A percentile compares a stretch with the other conserved stretches of the same genome.
These are phyloP conservation scores for Aspergillus sp. DNA, from an alignment of 2,329 filamentous ascomycete species.

Conservation along the genomic window DNA sequence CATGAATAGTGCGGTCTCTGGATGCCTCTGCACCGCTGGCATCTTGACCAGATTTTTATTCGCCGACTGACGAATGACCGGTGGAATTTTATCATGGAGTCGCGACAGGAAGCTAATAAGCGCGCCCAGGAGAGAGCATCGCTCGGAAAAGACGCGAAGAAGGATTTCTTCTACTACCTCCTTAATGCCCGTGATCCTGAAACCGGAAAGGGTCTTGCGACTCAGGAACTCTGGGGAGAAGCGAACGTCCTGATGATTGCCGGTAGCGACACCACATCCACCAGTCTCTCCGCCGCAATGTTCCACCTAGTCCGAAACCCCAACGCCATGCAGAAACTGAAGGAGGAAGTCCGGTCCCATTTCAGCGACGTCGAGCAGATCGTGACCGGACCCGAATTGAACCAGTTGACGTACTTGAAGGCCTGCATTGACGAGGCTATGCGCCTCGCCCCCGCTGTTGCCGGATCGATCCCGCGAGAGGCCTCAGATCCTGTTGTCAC, in stretches of 20 bases:
- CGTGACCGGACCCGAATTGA: constrained; percentile 32
- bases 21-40: constrained; percentile 65
- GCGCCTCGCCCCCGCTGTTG: constrained; percentile 40
- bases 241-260: constrained; percentile 72
- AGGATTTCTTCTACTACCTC: constrained; percentile 75
- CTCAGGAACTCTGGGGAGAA: constrained; percentile 68
- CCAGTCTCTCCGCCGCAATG: constrained; percentile 50
- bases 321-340: constrained; percentile 29
- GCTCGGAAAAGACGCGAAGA: constrained; percentile 65
- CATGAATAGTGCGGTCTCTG: constrained; percentile 64
- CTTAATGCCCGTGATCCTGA: constrained; percentile 70
- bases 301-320: constrained; percentile 42
- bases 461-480: constrained; percentile 39
- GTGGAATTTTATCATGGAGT: constrained; percentile 70
- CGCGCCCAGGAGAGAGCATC: constrained; percentile 58
- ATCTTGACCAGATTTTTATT: constrained; percentile 68
- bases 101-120: constrained; percentile 64
- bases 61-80: constrained; percentile 65
- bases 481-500: constrained; percentile 39
- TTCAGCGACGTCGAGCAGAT: constrained; percentile 41
- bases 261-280: constrained; percentile 71
- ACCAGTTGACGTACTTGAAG: constrained; percentile 39
- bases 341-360: constrained; percentile 35
- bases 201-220: constrained; percentile 65
- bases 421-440: constrained; percentile 45